phyloP scores from a whole-genome alignment of 163 green algal species.

The Volvox carteri region DNA sequence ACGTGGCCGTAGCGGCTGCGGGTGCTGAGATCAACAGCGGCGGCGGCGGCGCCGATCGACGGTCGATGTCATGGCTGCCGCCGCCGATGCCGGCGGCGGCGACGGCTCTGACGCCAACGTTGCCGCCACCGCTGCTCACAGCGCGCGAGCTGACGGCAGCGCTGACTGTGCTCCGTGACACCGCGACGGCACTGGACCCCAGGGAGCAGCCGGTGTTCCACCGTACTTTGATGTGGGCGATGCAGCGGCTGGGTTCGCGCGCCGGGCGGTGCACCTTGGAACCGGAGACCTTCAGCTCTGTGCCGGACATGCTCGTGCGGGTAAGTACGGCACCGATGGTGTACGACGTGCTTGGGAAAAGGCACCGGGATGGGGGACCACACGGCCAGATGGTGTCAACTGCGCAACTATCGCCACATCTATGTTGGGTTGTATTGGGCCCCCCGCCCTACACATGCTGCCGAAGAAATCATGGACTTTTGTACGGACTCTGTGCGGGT shows the following conservation, averaged over 20 bases:
- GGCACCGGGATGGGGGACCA: too few species aligned
- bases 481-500: too few species aligned
- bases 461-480: too few species aligned
- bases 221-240: constrained; percentile 32
- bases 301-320: constrained; percentile 32
- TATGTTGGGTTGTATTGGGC: too few species aligned
- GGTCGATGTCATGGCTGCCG: neutral
- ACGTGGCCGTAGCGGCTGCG: neutral
- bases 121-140: constrained; percentile 10
- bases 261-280: neutral
- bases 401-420: too few species aligned
- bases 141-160: constrained; percentile 9
- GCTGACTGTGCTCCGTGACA: constrained; percentile 5
- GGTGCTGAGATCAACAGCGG: neutral
- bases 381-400: too few species aligned
- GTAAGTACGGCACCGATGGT: neutral
- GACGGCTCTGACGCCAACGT: neutral
- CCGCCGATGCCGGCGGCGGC: neutral
- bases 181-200: constrained; percentile 10
- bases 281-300: neutral
- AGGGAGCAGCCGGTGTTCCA: neutral
- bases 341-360: too few species aligned
- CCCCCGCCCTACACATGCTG: too few species aligned
- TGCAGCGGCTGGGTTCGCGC: constrained; percentile 44
- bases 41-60: neutral